These are phyloP conservation scores for Talaromyces marneffei DNA, from an alignment of 2,329 filamentous ascomycete genomes.

Conservation along the genomic window DNA sequence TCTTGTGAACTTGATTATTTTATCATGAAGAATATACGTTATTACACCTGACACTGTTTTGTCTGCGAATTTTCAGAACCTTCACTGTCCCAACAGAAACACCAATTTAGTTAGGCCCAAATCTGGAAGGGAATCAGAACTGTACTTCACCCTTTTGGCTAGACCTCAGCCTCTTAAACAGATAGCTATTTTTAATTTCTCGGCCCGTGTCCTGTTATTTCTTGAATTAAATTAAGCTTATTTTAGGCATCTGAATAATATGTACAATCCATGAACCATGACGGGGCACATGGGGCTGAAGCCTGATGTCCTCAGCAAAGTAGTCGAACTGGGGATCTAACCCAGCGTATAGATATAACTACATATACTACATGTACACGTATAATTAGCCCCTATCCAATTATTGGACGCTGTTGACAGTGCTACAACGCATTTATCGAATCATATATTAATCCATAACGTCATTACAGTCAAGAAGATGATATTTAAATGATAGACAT, in stretches of 20 bases:
- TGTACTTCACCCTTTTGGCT: too few species aligned
- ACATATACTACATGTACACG: too few species aligned
- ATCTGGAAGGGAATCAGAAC: background rate
- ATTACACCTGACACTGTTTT: background rate
- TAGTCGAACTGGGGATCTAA: too few species aligned
- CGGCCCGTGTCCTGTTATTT: background rate
- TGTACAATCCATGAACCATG: background rate
- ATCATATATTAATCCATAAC: background rate
- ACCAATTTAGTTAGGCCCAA: background rate
- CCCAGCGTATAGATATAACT: too few species aligned
- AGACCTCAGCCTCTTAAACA: background rate
- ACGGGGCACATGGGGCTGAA: background rate
- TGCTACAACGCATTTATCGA: background rate
- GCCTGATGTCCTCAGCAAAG: background rate
- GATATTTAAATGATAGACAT: too few species aligned
- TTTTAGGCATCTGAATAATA: background rate
- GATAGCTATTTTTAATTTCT: background rate
- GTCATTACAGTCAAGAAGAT: background rate
- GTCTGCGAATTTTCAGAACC: background rate
- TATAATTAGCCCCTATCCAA: background rate
- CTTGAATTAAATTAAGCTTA: background rate
- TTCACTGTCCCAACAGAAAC: background rate
- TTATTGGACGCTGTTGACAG: background rate
- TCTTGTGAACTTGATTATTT: background rate
- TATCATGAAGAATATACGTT: conserved; percentile 1